Base-by-base conservation (phyloP, 2,329 filamentous ascomycete species). In the Ceratocystis harringtonii region DNA sequence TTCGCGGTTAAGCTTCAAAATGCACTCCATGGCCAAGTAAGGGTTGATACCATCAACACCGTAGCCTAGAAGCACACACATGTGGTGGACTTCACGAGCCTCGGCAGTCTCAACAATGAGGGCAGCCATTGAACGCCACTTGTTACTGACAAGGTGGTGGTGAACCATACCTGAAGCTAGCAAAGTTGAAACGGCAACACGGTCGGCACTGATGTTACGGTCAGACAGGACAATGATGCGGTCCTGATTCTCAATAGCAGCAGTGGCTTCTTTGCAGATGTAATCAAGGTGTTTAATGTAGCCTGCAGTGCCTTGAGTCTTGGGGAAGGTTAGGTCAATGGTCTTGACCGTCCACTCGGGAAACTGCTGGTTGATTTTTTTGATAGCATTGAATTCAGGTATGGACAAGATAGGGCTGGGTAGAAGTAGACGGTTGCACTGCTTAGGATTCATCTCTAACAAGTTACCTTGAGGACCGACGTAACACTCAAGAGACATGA, bases 401-500 rank as follows among this genome's bases (percentile, higher is more conserved):
- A 95, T 88, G 19, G 89, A 92, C 58, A 97, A 80, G 68, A 96
- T 87, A 43, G 92, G 92, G 67, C 92, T 96, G 50, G 90, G 90
- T 3, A 97, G 81, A 63, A 92, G 82, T 28, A 97, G 80, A 69
- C 92, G 85, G 70, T 87, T 87, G 75, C 92, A 96, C 75, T 97
- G 92, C 32, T 87, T 87, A 66, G 89, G 78, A 72, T 95, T 87
- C 89, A 97, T 96, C 77, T 96, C 92, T 36, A 96, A 80, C 66
- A 97, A 78, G 74, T 97, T 97, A 67, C 92, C 92, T 76, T 97
- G 92, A 58, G 92, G 92, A 61, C 92, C 92, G 70, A 97, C 89
- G 73, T 96, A 97, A 72, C 92, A 95, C 74, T 96, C 92, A 50
- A 97, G 79, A 65, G 92, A 96, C 92, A 97, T 97, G 76, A 97